Evolutionary conservation across 495 filamentous ascomycete species (phyloP).

Genomic region (Cenococcum geophilum): DNA sequence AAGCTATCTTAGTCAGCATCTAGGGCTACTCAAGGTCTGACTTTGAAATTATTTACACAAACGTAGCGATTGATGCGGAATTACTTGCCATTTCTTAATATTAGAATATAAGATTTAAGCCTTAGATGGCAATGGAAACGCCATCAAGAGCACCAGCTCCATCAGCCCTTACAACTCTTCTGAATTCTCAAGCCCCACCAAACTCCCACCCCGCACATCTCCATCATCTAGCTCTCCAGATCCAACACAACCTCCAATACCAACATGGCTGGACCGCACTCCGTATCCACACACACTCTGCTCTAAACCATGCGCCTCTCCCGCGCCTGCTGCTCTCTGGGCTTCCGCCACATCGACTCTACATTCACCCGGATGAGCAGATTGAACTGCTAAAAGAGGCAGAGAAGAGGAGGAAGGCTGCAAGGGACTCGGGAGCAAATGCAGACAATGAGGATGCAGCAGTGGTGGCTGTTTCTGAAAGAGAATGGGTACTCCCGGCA

Average conservation of each 20-base stretch:
- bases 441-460: slow-evolving; percentile 30
- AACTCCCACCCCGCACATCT: slow-evolving; percentile 5
- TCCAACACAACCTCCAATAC: slow-evolving; percentile 74
- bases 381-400: slow-evolving; percentile 55
- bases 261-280: slow-evolving; percentile 82
- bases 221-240: slow-evolving; percentile 54
- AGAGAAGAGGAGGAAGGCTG: slow-evolving; percentile 19
- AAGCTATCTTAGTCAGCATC: too few relatives aligned
- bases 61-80: too few relatives aligned
- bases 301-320: slow-evolving; percentile 37
- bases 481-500: slow-evolving; percentile 84
- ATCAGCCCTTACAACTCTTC: too few relatives aligned
- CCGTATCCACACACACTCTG: slow-evolving; percentile 52
- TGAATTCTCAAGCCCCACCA: too few relatives aligned
- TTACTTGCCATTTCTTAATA: too few relatives aligned
- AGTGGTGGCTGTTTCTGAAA: slow-evolving; percentile 47
- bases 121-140: too few relatives aligned
- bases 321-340: slow-evolving; percentile 71
- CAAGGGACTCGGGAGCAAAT: neutral
- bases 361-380: slow-evolving; percentile 91
- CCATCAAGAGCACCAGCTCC: too few relatives aligned
- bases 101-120: too few relatives aligned
- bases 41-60: too few relatives aligned
- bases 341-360: slow-evolving; percentile 77
- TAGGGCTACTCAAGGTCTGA: too few relatives aligned